Percentiles rank a stretch among this genome's conserved stretches.
Evolutionary conservation across 2,329 filamentous ascomycete genomes (phyloP).

Genomic region (Albifimbria verrucaria): DNA sequence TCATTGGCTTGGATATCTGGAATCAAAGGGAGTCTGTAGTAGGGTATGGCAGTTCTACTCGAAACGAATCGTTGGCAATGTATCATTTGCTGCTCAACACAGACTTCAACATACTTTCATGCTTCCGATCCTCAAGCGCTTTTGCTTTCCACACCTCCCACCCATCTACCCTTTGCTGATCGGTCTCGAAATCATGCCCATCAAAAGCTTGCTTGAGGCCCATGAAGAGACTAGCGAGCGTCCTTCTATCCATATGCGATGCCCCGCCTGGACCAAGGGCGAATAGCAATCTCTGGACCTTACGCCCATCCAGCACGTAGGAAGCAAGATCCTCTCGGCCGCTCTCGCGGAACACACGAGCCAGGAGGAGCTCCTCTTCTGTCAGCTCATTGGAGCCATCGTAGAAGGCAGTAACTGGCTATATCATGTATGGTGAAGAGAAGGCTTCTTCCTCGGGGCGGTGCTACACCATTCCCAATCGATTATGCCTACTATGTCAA

Average conservation of each 20-base stretch:
- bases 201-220: constrained; percentile 10
- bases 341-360: neutral
- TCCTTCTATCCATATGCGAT: constrained; percentile 6
- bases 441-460: neutral
- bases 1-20: no score
- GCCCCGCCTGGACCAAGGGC: constrained; percentile 10
- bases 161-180: neutral
- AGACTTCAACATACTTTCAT: neutral
- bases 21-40: no score
- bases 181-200: neutral
- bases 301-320: constrained; percentile 11
- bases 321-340: no score
- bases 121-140: neutral
- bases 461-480: neutral
- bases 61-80: no score
- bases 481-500: neutral
- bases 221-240: constrained; percentile 7
- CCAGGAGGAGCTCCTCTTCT: no score
- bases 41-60: no score
- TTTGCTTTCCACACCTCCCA: neutral
- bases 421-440: neutral
- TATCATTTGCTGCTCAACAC: no score
- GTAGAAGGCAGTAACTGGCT: neutral
- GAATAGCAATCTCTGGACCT: constrained; percentile 14
- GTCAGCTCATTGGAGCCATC: no score